Base-by-base conservation (phyloP, 2,329 filamentous ascomycete species). In the Dactylellina parvicollis region DNA sequence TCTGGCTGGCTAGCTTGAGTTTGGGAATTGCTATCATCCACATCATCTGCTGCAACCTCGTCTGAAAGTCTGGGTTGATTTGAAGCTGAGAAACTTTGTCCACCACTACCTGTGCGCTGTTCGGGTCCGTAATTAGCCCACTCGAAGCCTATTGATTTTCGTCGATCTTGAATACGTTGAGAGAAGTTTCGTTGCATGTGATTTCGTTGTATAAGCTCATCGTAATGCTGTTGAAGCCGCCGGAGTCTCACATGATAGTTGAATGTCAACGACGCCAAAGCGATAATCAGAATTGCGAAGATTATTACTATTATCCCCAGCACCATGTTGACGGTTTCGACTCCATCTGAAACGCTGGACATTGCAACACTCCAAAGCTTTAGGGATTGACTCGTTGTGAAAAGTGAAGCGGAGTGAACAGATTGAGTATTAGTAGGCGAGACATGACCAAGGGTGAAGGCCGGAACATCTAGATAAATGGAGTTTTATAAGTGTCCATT, bases 241-340 rank as follows among this genome's bases (percentile, higher is more conserved):
- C 55, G 14, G 24, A 66, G 44, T 28, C 56, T 34, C 7, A 60
- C 10, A 32, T 73, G 66, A 9, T 61, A 36, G 28, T 73, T 61
- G 3, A 44, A 18, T 4, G 42, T 46, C 10, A 73, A 24, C 2
- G 50, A 20, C 4, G 54, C 16, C 14, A 60, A 44, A 5, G 46
- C 52, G 24, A 73, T 22, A n/a, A 46, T 36, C n/a, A 56, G 30
- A 18, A 73, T 32, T 5, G 57, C 47, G 9, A 73, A 22, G 10
- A 73, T 55, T 2, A 30, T 40, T 18, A 73, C 24, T 26, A 61
- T 16, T 2, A 32, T 55, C n/a, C 46, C 69, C 9, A 66, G 54
- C 14, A 56, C 22, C 22, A 42, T 20, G 26, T 40, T 46, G 7
- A 26, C 10, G 10, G 40, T n/a, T 47, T 36, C 20, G 18, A 40